Evolutionary conservation across 805 yeast species (phyloP), one percentile per base, ranked within the genome.

Genomic region (Yueomyces sp.): DNA sequence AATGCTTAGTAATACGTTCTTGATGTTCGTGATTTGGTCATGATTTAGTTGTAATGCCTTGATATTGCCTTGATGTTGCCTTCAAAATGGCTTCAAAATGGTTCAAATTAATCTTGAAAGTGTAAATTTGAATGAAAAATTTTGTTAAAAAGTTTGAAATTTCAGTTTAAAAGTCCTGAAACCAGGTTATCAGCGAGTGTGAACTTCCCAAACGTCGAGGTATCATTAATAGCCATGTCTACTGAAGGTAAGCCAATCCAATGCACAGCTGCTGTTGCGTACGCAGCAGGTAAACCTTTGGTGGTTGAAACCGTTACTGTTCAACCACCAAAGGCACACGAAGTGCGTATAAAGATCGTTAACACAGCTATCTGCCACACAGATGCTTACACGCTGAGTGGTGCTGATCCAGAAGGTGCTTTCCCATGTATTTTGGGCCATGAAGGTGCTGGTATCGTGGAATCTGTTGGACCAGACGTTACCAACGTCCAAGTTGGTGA

Each of bases 321-420:
- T 39, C 81, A 75, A 28, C 87, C 98, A 28, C 99, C 99, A 53
- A 82, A 77, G 64, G 95, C 96, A 40, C 96, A 92, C 62, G 99
- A 92, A 68, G 97, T 92, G 40, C 82, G 99, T 65, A 84, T 92
- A 63, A 83, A 86, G 66, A 68, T 92, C 45, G 72, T 71, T 42
- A 74, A 83, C 69, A 84, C 96, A 31, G 98, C 96, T 62, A 95
- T 92, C 37, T 92, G 99, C 66, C 98, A 92, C 70, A 92, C 99
- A 34, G 99, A 92, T 63, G 96, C 96, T 37, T 92, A 82, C 72
- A 90, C 97, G 8, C 73, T 92, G 52, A 81, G 94, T 41, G 99
- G 98, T 47, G 74, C 70, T 45, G 99, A 92, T 65, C 92, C 97
- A 44, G 98, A 92, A 68, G 98, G 97, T 55, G 84, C 81, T 11